A percentile compares a stretch with the other conserved stretches of the same genome.
Evolutionary conservation across 176 grass and related monocot species (phyloP).

Genomic region (bread wheat (Triticum aestivum)): DNA sequence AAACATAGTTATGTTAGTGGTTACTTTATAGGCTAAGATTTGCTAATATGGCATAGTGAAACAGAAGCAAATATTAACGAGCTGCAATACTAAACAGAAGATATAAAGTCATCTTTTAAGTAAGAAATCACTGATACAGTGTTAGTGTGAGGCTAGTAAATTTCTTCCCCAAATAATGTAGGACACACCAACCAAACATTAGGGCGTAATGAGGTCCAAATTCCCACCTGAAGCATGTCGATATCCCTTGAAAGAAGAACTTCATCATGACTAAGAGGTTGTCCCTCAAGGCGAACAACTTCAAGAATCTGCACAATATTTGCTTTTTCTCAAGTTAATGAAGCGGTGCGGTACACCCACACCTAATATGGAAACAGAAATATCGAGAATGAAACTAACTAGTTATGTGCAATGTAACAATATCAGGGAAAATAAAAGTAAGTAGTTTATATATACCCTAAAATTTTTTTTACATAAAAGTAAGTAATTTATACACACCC

Average conservation of each 20-base stretch:
- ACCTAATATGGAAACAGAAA: neutral
- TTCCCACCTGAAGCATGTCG: conserved; percentile 79
- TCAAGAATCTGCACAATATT: conserved; percentile 79
- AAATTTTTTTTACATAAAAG: neutral
- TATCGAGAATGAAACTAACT: neutral
- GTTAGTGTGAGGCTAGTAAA: neutral
- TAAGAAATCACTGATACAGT: neutral
- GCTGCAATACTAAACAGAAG: neutral
- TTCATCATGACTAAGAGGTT: conserved; percentile 77
- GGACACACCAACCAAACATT: neutral
- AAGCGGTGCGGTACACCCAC: neutral
- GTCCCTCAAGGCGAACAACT: conserved; percentile 81
- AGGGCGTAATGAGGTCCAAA: neutral
- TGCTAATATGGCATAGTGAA: neutral
- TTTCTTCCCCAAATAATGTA: neutral
- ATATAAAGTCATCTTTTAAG: neutral
- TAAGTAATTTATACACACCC: neutral
- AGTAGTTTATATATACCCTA: neutral
- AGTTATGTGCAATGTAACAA: neutral
- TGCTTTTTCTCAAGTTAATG: conserved; percentile 1
- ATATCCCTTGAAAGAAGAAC: conserved; percentile 70
- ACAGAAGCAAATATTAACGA: neutral
- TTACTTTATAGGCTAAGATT: neutral
- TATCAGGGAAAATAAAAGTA: neutral
- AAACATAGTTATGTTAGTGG: neutral